These are phyloP conservation scores for Salix exigua DNA, from an alignment of 345 rosid genomes.

Conservation along the genomic window DNA sequence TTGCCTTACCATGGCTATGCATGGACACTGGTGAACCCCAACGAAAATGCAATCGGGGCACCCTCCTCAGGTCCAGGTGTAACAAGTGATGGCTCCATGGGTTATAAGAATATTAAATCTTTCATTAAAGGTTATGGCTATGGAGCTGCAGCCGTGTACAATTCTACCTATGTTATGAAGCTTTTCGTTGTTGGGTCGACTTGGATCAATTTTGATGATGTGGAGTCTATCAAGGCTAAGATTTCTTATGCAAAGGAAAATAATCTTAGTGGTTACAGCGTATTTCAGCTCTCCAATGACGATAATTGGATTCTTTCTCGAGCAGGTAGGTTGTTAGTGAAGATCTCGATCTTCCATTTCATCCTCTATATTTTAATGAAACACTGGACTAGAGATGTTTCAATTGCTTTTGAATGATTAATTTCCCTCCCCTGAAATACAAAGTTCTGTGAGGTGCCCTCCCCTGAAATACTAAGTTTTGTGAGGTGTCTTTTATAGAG, in stretches of 20 bases:
- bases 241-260: slow-evolving; percentile 37
- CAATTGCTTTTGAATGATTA: too few relatives aligned
- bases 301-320: slow-evolving; percentile 42
- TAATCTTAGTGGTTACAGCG: slow-evolving; percentile 35
- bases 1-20: slow-evolving; percentile 35
- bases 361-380: too few relatives aligned
- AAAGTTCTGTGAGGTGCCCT: too few relatives aligned
- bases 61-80: slow-evolving; percentile 2
- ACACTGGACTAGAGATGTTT: too few relatives aligned
- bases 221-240: slow-evolving; percentile 32
- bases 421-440: too few relatives aligned
- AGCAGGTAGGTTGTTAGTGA: slow-evolving; percentile 13
- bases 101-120: slow-evolving; percentile 18
- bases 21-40: slow-evolving; percentile 21
- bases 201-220: slow-evolving; percentile 49
- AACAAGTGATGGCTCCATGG: slow-evolving; percentile 15
- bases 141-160: slow-evolving; percentile 23
- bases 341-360: too few relatives aligned
- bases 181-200: slow-evolving; percentile 1
- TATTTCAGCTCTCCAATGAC: slow-evolving; percentile 32
- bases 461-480: too few relatives aligned
- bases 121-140: slow-evolving; percentile 15
- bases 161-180: slow-evolving; percentile 35
- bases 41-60: slow-evolving; percentile 12
- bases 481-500: too few relatives aligned